phyloP scores from a whole-genome alignment of 495 filamentous ascomycete genomes.

The Lichina pygmaea region DNA sequence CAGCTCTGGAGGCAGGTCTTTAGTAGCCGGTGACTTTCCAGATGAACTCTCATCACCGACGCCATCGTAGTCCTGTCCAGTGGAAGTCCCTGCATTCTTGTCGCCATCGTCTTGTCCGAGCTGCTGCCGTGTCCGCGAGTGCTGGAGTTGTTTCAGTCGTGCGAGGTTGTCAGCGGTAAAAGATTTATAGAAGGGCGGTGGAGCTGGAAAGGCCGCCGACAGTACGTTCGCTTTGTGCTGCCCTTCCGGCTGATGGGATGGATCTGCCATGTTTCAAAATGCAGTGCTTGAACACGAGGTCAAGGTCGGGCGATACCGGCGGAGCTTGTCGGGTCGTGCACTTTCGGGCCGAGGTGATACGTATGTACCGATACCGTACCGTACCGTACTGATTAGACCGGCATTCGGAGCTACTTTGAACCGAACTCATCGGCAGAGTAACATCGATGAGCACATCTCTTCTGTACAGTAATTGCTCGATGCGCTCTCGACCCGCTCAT shows the following conservation, averaged over 20 bases:
- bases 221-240: conserved; percentile 19
- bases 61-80: conserved; percentile 2
- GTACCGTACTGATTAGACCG: too few species aligned
- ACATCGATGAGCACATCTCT: too few species aligned
- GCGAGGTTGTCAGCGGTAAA: conserved; percentile 60
- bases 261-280: not conserved
- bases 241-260: conserved; percentile 19
- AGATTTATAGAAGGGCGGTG: conserved; percentile 70
- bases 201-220: conserved; percentile 45
- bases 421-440: too few species aligned
- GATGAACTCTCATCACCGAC: conserved; percentile 6
- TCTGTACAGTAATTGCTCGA: too few species aligned
- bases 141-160: conserved; percentile 27
- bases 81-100: conserved; percentile 1
- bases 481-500: too few species aligned
- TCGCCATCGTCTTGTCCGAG: not conserved
- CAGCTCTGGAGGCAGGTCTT: conserved; percentile 41
- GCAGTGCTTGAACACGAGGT: not conserved
- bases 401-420: too few species aligned
- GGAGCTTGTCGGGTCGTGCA: too few species aligned
- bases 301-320: not conserved
- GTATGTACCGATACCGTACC: too few species aligned
- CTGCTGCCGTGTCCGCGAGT: conserved; percentile 2
- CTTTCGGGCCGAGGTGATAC: too few species aligned
- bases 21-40: conserved; percentile 13